A percentile compares a stretch with the other conserved stretches of the same genome.
These are phyloP conservation scores for Leishmania amazonensis DNA, from an alignment of 208 protist species.

Conservation along the genomic window DNA sequence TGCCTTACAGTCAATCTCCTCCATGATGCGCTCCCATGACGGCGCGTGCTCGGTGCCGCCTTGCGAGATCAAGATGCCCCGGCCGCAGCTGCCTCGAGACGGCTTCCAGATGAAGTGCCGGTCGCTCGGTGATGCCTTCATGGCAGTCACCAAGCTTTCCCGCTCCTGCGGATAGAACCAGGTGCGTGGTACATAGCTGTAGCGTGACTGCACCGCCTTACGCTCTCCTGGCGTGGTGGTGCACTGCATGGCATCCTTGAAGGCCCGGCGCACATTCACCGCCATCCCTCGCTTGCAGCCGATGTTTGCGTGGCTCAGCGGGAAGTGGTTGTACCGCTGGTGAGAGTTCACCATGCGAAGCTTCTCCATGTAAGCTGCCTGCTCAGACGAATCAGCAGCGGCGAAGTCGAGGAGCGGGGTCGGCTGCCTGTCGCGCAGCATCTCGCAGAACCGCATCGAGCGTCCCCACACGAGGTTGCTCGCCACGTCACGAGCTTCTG, in stretches of 20 bases:
- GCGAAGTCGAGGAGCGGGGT: constrained; percentile 8
- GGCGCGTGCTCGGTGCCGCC: constrained; percentile 44
- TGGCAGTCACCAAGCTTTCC: constrained; percentile 41
- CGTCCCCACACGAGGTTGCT: constrained; percentile 81
- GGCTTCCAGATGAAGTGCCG: constrained; percentile 91
- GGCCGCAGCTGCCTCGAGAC: constrained; percentile 87
- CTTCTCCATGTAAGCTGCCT: constrained; percentile 16
- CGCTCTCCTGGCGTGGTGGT: constrained; percentile 7
- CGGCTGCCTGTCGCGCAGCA: constrained; percentile 4
- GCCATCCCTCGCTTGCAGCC: constrained; percentile 89
- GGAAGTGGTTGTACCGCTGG: constrained; percentile 91
- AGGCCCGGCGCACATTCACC: constrained; percentile 39
- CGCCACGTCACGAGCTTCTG: constrained; percentile 24
- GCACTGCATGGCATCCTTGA: constrained; percentile 5
- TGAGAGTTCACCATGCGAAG: constrained; percentile 21
- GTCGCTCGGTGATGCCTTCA: constrained; percentile 34
- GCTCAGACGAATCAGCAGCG: constrained; percentile 5
- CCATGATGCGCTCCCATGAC: constrained; percentile 57
- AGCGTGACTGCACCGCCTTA: constrained; percentile 21
- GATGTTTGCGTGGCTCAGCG: constrained; percentile 72
- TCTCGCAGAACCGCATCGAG: constrained; percentile 53
- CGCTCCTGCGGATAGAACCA: constrained; percentile 86
- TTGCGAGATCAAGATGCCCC: constrained; percentile 78
- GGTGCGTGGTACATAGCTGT: constrained; percentile 74
- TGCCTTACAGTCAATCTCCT: constrained; percentile 54